Conservation (phyloP, 306 rosid genomes). For the Geum urbanum region DNA sequence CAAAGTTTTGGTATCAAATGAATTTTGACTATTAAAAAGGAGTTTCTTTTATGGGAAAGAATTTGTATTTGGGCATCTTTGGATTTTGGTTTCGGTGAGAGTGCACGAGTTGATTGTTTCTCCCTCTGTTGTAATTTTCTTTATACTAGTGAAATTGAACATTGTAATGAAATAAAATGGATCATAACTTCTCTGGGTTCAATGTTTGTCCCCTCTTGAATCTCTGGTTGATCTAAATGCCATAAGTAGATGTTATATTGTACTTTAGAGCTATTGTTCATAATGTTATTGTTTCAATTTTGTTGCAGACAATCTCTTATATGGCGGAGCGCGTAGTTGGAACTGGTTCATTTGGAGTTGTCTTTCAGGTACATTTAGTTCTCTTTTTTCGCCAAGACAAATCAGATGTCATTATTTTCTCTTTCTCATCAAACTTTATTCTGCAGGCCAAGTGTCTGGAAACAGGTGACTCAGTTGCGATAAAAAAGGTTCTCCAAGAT, state of each 20-base stretch:
- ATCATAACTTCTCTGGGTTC: background rate
- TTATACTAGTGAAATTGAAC: background rate
- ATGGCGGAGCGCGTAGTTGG: slow-evolving; percentile 98
- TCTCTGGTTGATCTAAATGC: background rate
- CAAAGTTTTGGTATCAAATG: background rate
- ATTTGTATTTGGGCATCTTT: background rate
- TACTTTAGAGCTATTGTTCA: slow-evolving; percentile 1
- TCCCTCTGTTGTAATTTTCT: background rate
- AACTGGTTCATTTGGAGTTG: slow-evolving; percentile 91
- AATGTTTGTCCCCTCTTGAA: slow-evolving; percentile 1
- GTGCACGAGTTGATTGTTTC: background rate
- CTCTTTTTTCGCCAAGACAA: background rate
- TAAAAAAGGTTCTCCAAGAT: slow-evolving; percentile 90
- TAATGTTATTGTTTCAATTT: slow-evolving; percentile 6
- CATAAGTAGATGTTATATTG: background rate
- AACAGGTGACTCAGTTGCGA: slow-evolving; percentile 75
- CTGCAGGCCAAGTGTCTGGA: slow-evolving; percentile 85
- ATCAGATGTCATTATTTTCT: background rate
- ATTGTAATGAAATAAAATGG: background rate
- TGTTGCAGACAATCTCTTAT: slow-evolving; percentile 69
- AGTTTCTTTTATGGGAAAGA: background rate
- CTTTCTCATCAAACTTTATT: background rate
- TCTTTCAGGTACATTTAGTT: slow-evolving; percentile 65
- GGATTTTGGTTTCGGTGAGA: background rate
- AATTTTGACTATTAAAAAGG: background rate